Percentiles rank a stretch among this genome's conserved stretches.
These are phyloP conservation scores for Punica granatum DNA, from an alignment of 345 rosid species.

Conservation along the genomic window DNA sequence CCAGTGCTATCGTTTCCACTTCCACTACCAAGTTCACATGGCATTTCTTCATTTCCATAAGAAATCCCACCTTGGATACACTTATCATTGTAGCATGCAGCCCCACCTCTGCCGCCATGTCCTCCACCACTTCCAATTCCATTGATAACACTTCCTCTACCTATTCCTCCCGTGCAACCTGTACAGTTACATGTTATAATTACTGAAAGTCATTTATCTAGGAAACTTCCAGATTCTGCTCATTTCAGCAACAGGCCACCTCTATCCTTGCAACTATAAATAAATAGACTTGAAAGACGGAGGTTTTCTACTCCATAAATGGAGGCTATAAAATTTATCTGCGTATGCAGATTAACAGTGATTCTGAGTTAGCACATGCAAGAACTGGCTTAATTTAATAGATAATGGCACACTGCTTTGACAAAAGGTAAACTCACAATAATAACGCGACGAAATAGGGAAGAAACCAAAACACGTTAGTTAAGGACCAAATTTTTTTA, in stretches of 20 bases:
- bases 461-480: no score
- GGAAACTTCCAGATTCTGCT: not conserved
- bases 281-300: not conserved
- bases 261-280: not conserved
- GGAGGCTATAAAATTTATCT: no score
- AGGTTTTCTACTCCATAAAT: no score
- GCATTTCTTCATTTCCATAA: conserved; percentile 78
- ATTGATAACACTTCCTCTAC: conserved; percentile 62
- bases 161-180: conserved; percentile 94
- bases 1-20: conserved; percentile 67
- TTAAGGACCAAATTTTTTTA: no score
- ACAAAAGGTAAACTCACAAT: not conserved
- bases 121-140: conserved; percentile 94
- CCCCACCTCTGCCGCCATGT: conserved; percentile 96
- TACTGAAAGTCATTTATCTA: not conserved
- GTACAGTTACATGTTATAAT: conserved; percentile 20
- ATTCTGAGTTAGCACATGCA: no score
- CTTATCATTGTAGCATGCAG: conserved; percentile 54
- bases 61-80: conserved; percentile 72
- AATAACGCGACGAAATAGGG: not conserved
- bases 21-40: conserved; percentile 99
- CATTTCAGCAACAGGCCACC: not conserved
- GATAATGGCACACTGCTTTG: not conserved
- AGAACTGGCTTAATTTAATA: not conserved
- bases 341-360: no score